Evolutionary conservation across 257 asterid genomes (phyloP).

Genomic region (Solanum corneliomulleri): DNA sequence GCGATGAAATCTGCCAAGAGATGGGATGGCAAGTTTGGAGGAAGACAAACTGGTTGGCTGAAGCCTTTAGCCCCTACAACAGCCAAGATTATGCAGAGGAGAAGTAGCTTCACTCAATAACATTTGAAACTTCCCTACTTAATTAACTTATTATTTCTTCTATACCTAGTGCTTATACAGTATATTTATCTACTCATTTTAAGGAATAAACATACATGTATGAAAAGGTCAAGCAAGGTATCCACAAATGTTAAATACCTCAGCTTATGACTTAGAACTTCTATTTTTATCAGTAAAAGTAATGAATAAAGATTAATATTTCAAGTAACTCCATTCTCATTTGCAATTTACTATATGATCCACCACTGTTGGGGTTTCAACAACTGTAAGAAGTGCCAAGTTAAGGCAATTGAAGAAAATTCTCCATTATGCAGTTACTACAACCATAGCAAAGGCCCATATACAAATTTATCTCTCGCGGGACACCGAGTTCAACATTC

Average conservation of each 20-base stretch:
- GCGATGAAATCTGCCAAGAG: slow-evolving; percentile 76
- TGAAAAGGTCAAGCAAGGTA: neutral
- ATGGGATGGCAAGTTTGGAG: slow-evolving; percentile 91
- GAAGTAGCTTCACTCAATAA: neutral
- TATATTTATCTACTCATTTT: neutral
- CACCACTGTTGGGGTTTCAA: neutral
- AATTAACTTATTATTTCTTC: neutral
- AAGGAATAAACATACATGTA: neutral
- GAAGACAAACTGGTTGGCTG: slow-evolving; percentile 70
- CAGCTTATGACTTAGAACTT: neutral
- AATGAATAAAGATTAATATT: neutral
- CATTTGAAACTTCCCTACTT: neutral
- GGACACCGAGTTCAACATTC: neutral
- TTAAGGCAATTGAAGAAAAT: neutral
- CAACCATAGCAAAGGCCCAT: neutral
- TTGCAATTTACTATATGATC: neutral
- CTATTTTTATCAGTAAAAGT: neutral
- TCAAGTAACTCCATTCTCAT: neutral
- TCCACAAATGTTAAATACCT: neutral
- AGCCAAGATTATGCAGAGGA: slow-evolving; percentile 63
- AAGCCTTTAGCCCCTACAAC: slow-evolving; percentile 76
- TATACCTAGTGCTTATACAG: neutral
- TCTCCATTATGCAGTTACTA: neutral
- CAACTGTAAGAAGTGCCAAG: neutral
- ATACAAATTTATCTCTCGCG: neutral